Percentiles rank a stretch among this genome's conserved stretches.
phyloP scores from a whole-genome alignment of 163 green algal species.

The Volvox carteri region DNA sequence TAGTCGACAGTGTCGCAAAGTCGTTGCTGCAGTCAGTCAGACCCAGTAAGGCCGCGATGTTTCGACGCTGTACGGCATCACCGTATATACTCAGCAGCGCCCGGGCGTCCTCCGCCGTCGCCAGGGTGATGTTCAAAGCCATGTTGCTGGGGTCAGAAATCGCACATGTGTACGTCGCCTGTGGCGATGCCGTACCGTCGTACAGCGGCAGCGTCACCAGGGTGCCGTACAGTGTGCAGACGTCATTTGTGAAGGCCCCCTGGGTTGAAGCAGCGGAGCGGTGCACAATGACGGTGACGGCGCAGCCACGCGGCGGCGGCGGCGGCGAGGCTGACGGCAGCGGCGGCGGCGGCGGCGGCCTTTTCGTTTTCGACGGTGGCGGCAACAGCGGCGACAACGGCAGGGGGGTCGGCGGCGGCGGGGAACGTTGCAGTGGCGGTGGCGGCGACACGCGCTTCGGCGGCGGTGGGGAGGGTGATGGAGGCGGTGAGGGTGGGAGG shows the following conservation, averaged over 20 bases:
- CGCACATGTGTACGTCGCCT: constrained; percentile 10
- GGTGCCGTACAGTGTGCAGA: constrained; percentile 8
- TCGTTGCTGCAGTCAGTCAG: not conserved
- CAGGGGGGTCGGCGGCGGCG: not conserved
- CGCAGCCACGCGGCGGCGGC: constrained; percentile 14
- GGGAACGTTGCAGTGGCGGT: not conserved
- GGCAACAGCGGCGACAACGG: constrained; percentile 5
- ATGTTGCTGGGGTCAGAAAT: constrained; percentile 15
- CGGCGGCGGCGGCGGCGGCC: not conserved
- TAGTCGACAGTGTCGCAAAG: not conserved
- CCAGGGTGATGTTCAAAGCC: constrained; percentile 1
- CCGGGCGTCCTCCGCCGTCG: not conserved
- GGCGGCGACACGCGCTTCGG: not conserved
- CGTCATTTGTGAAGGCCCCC: not conserved
- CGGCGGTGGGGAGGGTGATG: not conserved
- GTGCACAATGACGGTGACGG: constrained; percentile 9
- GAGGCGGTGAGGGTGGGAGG: not conserved
- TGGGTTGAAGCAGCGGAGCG: constrained; percentile 1
- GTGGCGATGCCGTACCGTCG: not conserved
- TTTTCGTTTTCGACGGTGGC: not conserved
- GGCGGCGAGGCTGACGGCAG: not conserved
- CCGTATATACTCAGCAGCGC: not conserved
- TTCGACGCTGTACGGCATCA: not conserved
- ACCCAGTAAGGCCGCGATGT: not conserved
- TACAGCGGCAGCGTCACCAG: constrained; percentile 22